Conservation (phyloP, 2,329 filamentous ascomycete genomes). For the Teratosphaeria viscida region DNA sequence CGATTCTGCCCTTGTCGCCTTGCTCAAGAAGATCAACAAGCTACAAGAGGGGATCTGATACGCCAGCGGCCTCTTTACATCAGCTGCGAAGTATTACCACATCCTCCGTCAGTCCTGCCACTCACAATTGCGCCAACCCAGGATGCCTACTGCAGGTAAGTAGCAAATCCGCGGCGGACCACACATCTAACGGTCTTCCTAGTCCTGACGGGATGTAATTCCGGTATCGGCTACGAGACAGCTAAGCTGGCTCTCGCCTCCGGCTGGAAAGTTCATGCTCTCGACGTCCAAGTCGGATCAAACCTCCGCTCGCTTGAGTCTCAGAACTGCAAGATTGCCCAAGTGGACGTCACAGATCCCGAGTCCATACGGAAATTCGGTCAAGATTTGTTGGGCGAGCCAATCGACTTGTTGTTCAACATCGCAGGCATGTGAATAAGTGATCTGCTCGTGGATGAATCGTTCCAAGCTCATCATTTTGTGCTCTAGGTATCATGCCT, state of each 20-base stretch:
- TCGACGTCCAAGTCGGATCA: conserved; percentile 20
- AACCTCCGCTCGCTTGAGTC: conserved; percentile 20
- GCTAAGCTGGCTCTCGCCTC: conserved; percentile 7
- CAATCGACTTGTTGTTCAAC: conserved; percentile 30
- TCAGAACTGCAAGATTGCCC: conserved; percentile 1
- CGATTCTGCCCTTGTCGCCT: too few species aligned
- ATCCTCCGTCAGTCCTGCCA: not conserved
- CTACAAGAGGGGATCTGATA: too few species aligned
- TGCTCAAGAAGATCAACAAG: too few species aligned
- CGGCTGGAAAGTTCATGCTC: conserved; percentile 25
- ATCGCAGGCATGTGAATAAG: conserved; percentile 24
- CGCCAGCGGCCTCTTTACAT: too few species aligned
- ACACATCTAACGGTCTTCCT: not conserved
- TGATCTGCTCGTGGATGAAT: not conserved
- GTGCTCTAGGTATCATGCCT: not conserved
- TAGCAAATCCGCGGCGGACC: not conserved
- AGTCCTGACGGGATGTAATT: conserved; percentile 1
- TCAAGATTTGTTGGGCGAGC: conserved; percentile 17
- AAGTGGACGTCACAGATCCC: conserved; percentile 26
- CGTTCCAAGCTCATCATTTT: not conserved
- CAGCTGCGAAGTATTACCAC: too few species aligned
- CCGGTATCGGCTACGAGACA: conserved; percentile 2
- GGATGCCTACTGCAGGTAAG: not conserved
- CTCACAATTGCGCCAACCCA: not conserved
- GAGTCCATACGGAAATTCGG: conserved; percentile 27